Evolutionary conservation across 2,329 filamentous ascomycete species (phyloP), one percentile per base, ranked within the genome.

Genomic region (Aaosphaeria pasadenensis): DNA sequence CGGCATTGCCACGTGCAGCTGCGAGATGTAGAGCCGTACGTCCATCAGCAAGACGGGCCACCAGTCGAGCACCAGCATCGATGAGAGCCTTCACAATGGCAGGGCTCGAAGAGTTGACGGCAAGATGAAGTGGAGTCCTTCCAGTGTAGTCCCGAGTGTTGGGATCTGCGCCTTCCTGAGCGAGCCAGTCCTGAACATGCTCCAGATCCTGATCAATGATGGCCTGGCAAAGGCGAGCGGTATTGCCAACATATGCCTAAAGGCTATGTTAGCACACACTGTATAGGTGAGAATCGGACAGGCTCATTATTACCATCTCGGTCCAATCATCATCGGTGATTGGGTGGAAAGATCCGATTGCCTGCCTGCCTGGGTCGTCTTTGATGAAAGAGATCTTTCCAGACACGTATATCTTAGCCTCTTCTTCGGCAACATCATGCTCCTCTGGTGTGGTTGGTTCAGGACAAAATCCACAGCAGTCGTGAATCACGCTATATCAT

Each of bases 291-390:
- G 17, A 24, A 24, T 24, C 17, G 17, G 3, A 24, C 17, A 24
- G 17, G 17, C 17, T 24, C 17, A 24, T 24, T 24, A 24, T 24
- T 24, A 24, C 17, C 89, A 95, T 94, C 55, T 91, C 88, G 1
- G 89, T 94, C 88, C 89, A 95, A 62, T 94, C 89, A 44, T 89
- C 79, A 39, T 89, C 84, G 0, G 87, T 91, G 35, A 92, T 77
- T 0, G 89, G 90, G 58, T 94, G 87, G 72, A 95, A 95, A 39
- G 78, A 83, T 29, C 83, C 83, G 55, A 86, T 84, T 35, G 78
- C 72, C 70, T 94, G 90, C 47, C 90, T 79, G 13, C 90, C 90
- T 1, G 90, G 88, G 56, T 95, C 82, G 58, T 95, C 89, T 53
- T 85, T 86, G 56, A 94, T 76, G 67, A 95, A 95, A 0, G 77